Percentiles rank a stretch among this genome's conserved stretches.
Conservation (phyloP, 2,329 filamentous ascomycete genomes). For the Colletotrichum sp. region DNA sequence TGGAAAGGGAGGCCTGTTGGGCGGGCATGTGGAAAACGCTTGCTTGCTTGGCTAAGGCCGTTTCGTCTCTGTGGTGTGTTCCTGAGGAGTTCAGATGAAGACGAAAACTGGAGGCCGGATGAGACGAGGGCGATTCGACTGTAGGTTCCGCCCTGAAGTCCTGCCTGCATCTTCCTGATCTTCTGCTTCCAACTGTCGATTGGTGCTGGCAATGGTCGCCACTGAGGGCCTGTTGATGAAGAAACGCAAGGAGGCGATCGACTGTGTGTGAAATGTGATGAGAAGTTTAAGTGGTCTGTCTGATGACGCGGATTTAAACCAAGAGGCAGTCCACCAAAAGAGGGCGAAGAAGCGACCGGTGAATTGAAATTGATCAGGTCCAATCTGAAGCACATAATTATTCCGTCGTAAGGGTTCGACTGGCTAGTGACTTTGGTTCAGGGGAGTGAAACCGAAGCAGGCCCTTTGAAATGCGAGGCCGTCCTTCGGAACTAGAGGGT, state of each 20-base stretch:
- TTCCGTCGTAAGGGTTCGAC: not conserved
- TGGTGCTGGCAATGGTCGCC: not conserved
- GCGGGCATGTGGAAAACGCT: not conserved
- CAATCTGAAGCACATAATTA: not conserved
- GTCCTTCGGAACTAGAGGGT: not conserved
- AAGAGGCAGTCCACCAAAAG: not conserved
- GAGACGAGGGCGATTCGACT: not conserved
- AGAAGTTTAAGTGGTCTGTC: not conserved
- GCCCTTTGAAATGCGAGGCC: not conserved
- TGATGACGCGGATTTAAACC: not conserved
- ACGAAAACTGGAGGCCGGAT: not conserved
- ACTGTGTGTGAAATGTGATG: not conserved
- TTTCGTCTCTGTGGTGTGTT: conserved; percentile 10
- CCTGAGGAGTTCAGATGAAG: conserved; percentile 7
- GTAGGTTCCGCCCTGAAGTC: not conserved
- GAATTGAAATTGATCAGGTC: not conserved
- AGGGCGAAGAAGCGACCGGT: not conserved
- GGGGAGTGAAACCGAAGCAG: conserved; percentile 1
- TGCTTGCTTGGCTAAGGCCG: conserved; percentile 10
- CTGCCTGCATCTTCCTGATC: not conserved
- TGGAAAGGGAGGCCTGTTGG: not conserved
- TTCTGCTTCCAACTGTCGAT: not conserved
- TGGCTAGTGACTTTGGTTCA: not conserved
- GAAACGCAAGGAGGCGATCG: not conserved
- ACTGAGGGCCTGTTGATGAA: not conserved